A percentile compares a stretch with the other conserved stretches of the same genome.
These are phyloP conservation scores for Aspergillus ibericus DNA, from an alignment of 2,329 filamentous ascomycete genomes.

Conservation along the genomic window DNA sequence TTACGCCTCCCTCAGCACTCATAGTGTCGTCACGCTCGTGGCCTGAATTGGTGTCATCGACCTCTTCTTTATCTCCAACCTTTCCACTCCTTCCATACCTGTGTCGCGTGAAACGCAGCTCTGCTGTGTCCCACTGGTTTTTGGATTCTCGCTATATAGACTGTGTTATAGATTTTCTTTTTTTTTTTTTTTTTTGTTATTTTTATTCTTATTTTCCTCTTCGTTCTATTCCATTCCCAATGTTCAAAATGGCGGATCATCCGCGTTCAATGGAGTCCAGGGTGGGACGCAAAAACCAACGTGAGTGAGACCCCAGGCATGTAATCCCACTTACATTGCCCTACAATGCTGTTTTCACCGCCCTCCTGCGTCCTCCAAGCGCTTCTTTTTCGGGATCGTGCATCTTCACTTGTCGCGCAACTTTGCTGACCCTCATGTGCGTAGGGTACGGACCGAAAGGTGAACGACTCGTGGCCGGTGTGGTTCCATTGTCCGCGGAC, in stretches of 20 bases:
- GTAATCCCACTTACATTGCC: conserved; percentile 17
- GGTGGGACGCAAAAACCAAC: conserved; percentile 50
- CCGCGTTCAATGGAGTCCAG: conserved; percentile 49
- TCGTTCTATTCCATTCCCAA: conserved; percentile 14
- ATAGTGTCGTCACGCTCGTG: conserved; percentile 8
- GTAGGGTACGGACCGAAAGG: conserved; percentile 87
- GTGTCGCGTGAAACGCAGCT: conserved; percentile 16
- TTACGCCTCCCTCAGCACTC: conserved; percentile 14
- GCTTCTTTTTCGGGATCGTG: background rate
- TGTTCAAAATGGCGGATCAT: conserved; percentile 40
- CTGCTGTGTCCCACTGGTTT: background rate
- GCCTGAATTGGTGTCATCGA: conserved; percentile 12
- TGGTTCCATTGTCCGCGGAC: conserved; percentile 85
- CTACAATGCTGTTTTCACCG: conserved; percentile 1
- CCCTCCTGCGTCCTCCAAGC: background rate
- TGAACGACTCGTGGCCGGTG: conserved; percentile 90
- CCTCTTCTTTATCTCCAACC: conserved; percentile 9
- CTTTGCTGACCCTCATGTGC: conserved; percentile 21
- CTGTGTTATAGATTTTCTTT: conserved; percentile 12
- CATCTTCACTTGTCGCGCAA: conserved; percentile 1
- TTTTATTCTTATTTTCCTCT: conserved; percentile 6
- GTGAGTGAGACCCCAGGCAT: conserved; percentile 39
- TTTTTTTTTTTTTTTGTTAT: conserved; percentile 9
- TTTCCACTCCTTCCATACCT: conserved; percentile 16
- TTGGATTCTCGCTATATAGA: conserved; percentile 1